Evolutionary conservation across 768 basidiomycete species (phyloP), one percentile per base, ranked within the genome.

Genomic region (Collybia sordida): DNA sequence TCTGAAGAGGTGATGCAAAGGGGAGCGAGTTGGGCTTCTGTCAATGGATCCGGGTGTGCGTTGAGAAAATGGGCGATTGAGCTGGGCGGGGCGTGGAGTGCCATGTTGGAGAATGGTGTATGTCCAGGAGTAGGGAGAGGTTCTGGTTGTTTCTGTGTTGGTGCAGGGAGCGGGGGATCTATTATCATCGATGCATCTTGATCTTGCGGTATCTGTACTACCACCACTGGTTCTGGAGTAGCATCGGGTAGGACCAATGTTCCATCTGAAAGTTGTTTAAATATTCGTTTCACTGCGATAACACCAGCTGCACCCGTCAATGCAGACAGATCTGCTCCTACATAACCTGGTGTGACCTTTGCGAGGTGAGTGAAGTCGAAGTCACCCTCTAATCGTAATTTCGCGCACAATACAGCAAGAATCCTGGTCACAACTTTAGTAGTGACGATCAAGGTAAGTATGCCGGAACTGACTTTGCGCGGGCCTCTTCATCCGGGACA

Each of bases 261-360:
- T 8, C 83, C 85, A 14, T 86, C 83, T 0, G 88, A 85, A 7
- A 93, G 65, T 57, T 82, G 76, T 55, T 88, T 81, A 69, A 98
- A 98, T 61, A 98, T 97, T 21, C 97, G 82, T 67, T 98, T 98
- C 25, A 98, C 95, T 0, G 97, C 95, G 42, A 93, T 88, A 47
- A 98, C 90, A 1, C 96, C 96, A 1, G 96, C 96, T 18, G 94
- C 93, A 6, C 93, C 90, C 0, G 93, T 91, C 4, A 98, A 71
- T 0, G 95, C 90, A 0, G 90, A 82, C 25, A 98, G 67, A 72
- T 99, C 96, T 0, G 97, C 97, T 23, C 97, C 95, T 11, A 98
- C 95, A 59, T 97, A 99, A 2, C 97, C 97, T 2, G 97, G 97
- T 0, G 96, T 99, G 1, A 88, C 85, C 68, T 93, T 96, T 17